Percentiles rank a stretch among this genome's conserved stretches.
Conservation (phyloP, 169 alveolate species). For the Plasmodium ovale region DNA sequence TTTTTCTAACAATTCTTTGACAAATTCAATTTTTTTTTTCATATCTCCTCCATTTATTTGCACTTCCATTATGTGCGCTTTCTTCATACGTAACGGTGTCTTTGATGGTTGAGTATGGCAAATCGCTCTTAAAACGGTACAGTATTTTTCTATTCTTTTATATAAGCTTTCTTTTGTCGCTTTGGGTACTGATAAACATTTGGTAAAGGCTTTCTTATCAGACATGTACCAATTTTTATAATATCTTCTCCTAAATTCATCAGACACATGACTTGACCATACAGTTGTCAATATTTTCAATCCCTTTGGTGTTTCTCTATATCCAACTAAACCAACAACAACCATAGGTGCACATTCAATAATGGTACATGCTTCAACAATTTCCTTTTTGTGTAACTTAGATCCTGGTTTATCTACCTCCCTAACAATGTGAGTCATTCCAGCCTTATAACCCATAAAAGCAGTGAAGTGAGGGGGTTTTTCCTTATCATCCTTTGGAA, state of each 20-base stretch:
- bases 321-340: constrained; percentile 99
- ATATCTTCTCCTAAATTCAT: constrained; percentile 98
- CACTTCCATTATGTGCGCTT: constrained; percentile 99
- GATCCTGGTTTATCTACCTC: constrained; percentile 99
- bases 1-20: constrained; percentile 95
- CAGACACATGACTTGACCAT: constrained; percentile 98
- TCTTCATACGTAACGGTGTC: constrained; percentile 95
- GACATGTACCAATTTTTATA: constrained; percentile 98
- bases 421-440: constrained; percentile 99
- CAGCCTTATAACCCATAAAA: constrained; percentile 99
- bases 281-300: constrained; percentile 98
- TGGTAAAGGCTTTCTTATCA: constrained; percentile 99
- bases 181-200: constrained; percentile 93
- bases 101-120: constrained; percentile 98
- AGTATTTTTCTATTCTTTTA: constrained; percentile 96
- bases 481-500: constrained; percentile 98
- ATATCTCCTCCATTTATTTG: constrained; percentile 99
- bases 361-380: constrained; percentile 99
- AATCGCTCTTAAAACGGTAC: constrained; percentile 98
- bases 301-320: constrained; percentile 99
- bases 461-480: constrained; percentile 98
- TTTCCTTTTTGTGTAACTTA: constrained; percentile 98
- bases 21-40: constrained; percentile 97
- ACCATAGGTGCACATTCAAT: constrained; percentile 99
- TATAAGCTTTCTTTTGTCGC: constrained; percentile 94